Conservation (phyloP, 306 rosid species). For the Ceratonia siliqua region DNA sequence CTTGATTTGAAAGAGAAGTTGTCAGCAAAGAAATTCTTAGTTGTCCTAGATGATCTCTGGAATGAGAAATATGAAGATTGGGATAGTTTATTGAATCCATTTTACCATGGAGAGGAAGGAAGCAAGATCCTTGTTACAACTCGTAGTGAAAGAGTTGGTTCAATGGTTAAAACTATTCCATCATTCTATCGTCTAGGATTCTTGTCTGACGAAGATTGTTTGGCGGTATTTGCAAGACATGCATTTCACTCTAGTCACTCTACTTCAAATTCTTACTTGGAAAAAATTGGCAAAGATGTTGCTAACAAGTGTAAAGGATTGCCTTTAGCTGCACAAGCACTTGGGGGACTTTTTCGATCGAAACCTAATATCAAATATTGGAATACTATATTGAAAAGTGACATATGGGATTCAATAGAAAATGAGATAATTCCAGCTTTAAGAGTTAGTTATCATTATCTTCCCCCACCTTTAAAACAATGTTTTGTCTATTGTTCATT, state of each 20-base stretch:
- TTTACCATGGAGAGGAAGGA: neutral
- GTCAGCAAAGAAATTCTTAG: no score
- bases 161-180: neutral
- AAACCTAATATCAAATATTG: neutral
- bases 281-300: neutral
- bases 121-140: constrained; percentile 32
- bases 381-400: no score
- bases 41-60: no score
- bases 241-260: neutral
- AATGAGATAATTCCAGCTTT: no score
- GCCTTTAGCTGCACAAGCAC: constrained; percentile 11
- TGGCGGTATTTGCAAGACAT: constrained; percentile 8
- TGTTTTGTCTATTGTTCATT: constrained; percentile 15
- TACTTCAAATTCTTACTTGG: neutral
- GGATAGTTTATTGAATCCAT: neutral
- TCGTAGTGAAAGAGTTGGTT: no score
- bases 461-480: neutral
- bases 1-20: no score
- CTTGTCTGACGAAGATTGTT: neutral
- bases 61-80: neutral
- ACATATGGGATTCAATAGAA: no score
- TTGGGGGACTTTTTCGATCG: constrained; percentile 15
- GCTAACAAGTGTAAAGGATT: constrained; percentile 8
- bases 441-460: no score
- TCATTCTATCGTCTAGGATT: neutral